Percentiles rank a stretch among this genome's conserved stretches.
Conservation (phyloP, 2,329 filamentous ascomycete species). For the Dactylellina parvicollis region DNA sequence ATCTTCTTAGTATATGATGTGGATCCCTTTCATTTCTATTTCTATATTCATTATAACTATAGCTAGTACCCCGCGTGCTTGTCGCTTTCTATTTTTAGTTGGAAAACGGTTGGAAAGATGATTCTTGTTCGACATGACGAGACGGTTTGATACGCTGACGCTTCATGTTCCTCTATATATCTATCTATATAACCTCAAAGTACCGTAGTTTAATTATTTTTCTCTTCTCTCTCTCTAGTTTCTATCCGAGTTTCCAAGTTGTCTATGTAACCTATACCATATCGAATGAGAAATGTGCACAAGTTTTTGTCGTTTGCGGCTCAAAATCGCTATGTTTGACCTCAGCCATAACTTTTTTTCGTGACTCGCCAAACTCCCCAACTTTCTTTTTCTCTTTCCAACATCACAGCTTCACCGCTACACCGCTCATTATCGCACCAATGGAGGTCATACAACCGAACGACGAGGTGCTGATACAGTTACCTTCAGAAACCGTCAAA, state of each 20-base stretch:
- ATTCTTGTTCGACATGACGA: conserved; percentile 50
- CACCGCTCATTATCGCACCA: not conserved
- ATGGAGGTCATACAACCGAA: conserved; percentile 66
- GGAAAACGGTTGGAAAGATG: conserved; percentile 31
- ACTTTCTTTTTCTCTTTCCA: not conserved
- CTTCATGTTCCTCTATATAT: conserved; percentile 42
- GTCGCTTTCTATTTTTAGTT: conserved; percentile 31
- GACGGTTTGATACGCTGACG: conserved; percentile 33
- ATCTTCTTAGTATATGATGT: conserved; percentile 43
- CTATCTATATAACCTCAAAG: conserved; percentile 24
- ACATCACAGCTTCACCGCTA: conserved; percentile 4
- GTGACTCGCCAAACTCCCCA: not conserved
- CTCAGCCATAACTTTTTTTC: conserved; percentile 8
- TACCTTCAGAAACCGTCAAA: conserved; percentile 70
- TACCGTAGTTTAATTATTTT: conserved; percentile 50
- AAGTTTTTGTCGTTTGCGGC: conserved; percentile 18
- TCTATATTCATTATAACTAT: conserved; percentile 44
- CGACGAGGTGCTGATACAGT: conserved; percentile 67
- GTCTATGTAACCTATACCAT: not conserved
- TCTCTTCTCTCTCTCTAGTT: conserved; percentile 36
- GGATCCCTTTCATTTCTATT: conserved; percentile 52
- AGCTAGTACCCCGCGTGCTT: conserved; percentile 31
- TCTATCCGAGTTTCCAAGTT: conserved; percentile 17
- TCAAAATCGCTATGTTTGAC: conserved; percentile 6
- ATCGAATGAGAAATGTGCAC: not conserved